These are phyloP conservation scores for Thielaviopsis punctulata DNA, from an alignment of 2,329 filamentous ascomycete genomes.

Conservation along the genomic window DNA sequence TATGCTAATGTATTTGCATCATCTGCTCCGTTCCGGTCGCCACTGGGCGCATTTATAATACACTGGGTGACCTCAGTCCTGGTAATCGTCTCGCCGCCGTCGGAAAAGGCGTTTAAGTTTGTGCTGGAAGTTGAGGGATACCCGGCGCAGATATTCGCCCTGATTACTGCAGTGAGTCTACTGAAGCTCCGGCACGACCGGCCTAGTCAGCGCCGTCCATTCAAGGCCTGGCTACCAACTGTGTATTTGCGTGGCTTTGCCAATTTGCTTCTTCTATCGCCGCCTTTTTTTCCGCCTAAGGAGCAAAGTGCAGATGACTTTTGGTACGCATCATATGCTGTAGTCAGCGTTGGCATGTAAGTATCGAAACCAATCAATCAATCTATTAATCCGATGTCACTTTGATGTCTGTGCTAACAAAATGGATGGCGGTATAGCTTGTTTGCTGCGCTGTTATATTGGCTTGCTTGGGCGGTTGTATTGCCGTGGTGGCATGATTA, in stretches of 20 bases:
- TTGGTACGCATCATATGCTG: conserved; percentile 36
- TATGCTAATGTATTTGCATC: conserved; percentile 43
- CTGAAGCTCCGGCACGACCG: conserved; percentile 41
- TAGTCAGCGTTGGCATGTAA: conserved; percentile 36
- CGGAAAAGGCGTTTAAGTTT: conserved; percentile 51
- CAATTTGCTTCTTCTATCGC: conserved; percentile 36
- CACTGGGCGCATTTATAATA: conserved; percentile 48
- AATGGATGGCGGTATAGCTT: conserved; percentile 26
- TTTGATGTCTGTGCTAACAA: not conserved
- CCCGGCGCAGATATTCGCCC: conserved; percentile 40
- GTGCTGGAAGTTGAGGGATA: conserved; percentile 59
- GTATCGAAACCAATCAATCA: too few relatives aligned
- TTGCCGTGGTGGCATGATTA: conserved; percentile 44
- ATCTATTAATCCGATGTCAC: not conserved
- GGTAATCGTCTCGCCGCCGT: conserved; percentile 47
- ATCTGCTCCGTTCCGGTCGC: conserved; percentile 48
- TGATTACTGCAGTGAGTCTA: conserved; percentile 40
- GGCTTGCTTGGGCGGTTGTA: conserved; percentile 47
- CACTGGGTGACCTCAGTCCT: conserved; percentile 52
- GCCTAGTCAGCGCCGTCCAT: conserved; percentile 44
- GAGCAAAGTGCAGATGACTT: conserved; percentile 27
- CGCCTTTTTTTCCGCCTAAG: conserved; percentile 44
- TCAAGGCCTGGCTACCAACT: conserved; percentile 45
- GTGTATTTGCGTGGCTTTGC: conserved; percentile 37
- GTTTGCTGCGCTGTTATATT: conserved; percentile 43